These are phyloP conservation scores for Serendipita sp. DNA, from an alignment of 768 basidiomycete species.

Conservation along the genomic window DNA sequence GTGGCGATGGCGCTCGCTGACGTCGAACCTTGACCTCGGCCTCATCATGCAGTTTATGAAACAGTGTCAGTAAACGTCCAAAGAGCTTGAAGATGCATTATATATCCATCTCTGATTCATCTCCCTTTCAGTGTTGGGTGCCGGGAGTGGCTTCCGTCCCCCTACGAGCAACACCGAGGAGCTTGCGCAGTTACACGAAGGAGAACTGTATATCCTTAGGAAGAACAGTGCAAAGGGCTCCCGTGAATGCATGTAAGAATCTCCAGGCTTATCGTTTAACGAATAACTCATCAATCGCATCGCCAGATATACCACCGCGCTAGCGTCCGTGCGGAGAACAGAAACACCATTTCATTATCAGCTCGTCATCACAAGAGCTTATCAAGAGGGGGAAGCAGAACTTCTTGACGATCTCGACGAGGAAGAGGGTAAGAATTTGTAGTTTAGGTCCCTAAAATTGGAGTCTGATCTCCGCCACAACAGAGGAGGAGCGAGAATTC, in stretches of 20 bases:
- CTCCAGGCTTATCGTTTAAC: neutral
- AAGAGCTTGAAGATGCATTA: neutral
- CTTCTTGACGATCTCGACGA: slow-evolving; percentile 82
- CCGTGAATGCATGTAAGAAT: slow-evolving; percentile 88
- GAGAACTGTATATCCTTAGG: slow-evolving; percentile 80
- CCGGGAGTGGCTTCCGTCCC: neutral
- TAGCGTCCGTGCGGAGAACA: slow-evolving; percentile 76
- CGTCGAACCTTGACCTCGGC: neutral
- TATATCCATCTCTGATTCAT: neutral
- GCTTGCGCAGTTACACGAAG: slow-evolving; percentile 84
- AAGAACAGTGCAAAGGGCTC: slow-evolving; percentile 83
- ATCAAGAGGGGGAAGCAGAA: slow-evolving; percentile 93
- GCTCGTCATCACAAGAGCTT: slow-evolving; percentile 90
- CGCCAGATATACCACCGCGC: slow-evolving; percentile 82
- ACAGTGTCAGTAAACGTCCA: neutral
- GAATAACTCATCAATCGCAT: neutral
- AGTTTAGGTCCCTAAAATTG: neutral
- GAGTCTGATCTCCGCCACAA: slow-evolving; percentile 16
- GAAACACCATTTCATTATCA: slow-evolving; percentile 60
- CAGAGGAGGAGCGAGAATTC: slow-evolving; percentile 81
- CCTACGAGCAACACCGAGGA: slow-evolving; percentile 26
- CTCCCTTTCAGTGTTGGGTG: neutral
- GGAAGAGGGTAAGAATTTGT: slow-evolving; percentile 39
- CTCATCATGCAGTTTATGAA: neutral
- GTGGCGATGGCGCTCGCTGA: neutral